A percentile compares a stretch with the other conserved stretches of the same genome.
phyloP scores from a whole-genome alignment of 805 yeast species.

The Suhomyces pyralidae region DNA sequence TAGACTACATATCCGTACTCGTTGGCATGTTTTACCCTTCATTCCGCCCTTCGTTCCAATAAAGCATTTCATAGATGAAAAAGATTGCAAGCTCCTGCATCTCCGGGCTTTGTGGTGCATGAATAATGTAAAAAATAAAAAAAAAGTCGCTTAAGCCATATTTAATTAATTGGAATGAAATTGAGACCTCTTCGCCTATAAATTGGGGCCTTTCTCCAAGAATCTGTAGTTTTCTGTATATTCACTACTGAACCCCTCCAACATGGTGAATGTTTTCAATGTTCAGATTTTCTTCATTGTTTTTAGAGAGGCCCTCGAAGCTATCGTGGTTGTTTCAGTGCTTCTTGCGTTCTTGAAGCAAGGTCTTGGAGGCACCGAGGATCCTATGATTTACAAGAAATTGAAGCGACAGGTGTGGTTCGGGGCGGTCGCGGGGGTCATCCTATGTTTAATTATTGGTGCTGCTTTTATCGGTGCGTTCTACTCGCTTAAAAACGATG shows the following conservation, averaged over 20 bases:
- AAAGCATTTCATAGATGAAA: neutral
- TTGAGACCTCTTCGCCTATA: neutral
- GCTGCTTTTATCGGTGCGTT: constrained; percentile 23
- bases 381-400: constrained; percentile 18
- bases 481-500: constrained; percentile 19
- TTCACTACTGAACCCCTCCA: constrained; percentile 2
- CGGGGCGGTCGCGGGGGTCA: constrained; percentile 20
- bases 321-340: constrained; percentile 25
- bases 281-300: constrained; percentile 25
- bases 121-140: neutral
- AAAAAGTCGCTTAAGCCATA: neutral
- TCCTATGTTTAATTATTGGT: constrained; percentile 20
- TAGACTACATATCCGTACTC: too few species aligned
- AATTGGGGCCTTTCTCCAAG: neutral
- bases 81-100: neutral
- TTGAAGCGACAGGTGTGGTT: constrained; percentile 21
- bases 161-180: neutral
- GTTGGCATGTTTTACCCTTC: neutral
- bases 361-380: constrained; percentile 22
- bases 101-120: neutral
- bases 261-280: constrained; percentile 24
- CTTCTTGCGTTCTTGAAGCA: constrained; percentile 27
- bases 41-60: neutral
- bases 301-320: constrained; percentile 26
- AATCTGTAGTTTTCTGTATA: neutral